Evolutionary conservation across 1,284 basidiomycete species (phyloP), one percentile per base, ranked within the genome.

Genomic region (Hypsizygus ulmarius): DNA sequence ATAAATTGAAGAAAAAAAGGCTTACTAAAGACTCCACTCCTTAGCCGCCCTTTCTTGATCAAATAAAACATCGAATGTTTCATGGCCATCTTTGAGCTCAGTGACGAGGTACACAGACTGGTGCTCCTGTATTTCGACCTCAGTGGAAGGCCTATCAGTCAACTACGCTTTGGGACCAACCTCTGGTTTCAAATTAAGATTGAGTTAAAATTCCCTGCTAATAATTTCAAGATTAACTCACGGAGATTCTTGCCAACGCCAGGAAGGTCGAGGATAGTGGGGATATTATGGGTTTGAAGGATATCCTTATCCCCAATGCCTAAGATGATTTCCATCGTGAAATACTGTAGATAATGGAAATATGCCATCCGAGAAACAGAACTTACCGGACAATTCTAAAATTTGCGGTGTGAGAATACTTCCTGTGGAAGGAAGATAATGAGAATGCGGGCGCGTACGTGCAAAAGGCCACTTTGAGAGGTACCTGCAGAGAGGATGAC

Each of bases 401-500:
- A 71, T 32, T 45, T 72, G 70, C 10, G 70, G 70, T 0, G 69
- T 70, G 16, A 45, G 39, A 30, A 49, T 41, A 9, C 39, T 51
- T 5, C 46, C 33, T 49, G 28, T 21, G 6, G 2, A 34, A 28
- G 5, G n/a, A n/a, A n/a, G n/a, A n/a, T n/a, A n/a, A n/a, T n/a
- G n/a, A n/a, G n/a, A n/a, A n/a, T n/a, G n/a, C n/a, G n/a, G n/a
- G n/a, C n/a, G n/a, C n/a, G n/a, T n/a, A 7, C 29, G n/a, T 29
- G 10, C 1, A 14, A 12, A 14, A 40, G 19, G 3, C 28, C 10
- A 19, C 12, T 7, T 16, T 16, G 3, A n/a, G 29, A 34, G 30
- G n/a, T 33, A 54, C 73, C 72, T 5, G 65, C 64, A 40, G 65
- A 61, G 4, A 75, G 34, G 12, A 76, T 66, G 7, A 74, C 63